Evolutionary conservation across 768 basidiomycete genomes (phyloP), one percentile per base, ranked within the genome.

Genomic region (Auriscalpium vulgare): DNA sequence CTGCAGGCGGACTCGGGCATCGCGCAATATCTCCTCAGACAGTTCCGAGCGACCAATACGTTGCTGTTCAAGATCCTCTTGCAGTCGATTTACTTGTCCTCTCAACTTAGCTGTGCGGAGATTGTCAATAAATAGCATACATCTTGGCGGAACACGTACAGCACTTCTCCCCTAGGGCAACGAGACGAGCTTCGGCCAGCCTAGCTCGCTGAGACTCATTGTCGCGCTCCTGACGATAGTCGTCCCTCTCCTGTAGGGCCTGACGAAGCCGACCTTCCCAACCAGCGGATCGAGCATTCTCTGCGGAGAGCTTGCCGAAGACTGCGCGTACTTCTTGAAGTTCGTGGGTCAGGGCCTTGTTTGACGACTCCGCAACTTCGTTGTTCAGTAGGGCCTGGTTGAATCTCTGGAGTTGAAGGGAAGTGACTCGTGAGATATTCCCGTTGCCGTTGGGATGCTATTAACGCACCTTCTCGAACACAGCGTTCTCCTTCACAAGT

Each of bases 191-290:
- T 62, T 94, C 92, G 9, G 89, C 86, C 37, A 82, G 65, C 44
- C 80, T 75, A 2, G 87, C 84, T 45, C 84, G 74, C 56, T 86
- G 82, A 10, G 78, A 71, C 60, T 91, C 88, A 51, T 77, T 76
- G 54, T 90, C 85, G 23, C 86, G 75, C 66, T 95, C 92, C 68
- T 93, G 90, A 58, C 81, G 85, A 69, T 88, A 78, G 66, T 95
- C 92, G 43, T 93, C 90, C 62, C 81, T 80, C 68, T 92, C 88
- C 65, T 85, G 84, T 52, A 84, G 72, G n/a, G 81, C 80, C 11
- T 75, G 69, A 11, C 79, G 77, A 35, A 94, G 68, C 10, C 81
- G 81, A 9, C 79, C 74, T 62, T 93, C 86, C 76, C 84, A 81
- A 13, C 87, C 87, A 14, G 83, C 74, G 14, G 85, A 80, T 50